A percentile compares a stretch with the other conserved stretches of the same genome.
Conservation (phyloP, 805 yeast species). For the Zygotorulaspora chibaensis region DNA sequence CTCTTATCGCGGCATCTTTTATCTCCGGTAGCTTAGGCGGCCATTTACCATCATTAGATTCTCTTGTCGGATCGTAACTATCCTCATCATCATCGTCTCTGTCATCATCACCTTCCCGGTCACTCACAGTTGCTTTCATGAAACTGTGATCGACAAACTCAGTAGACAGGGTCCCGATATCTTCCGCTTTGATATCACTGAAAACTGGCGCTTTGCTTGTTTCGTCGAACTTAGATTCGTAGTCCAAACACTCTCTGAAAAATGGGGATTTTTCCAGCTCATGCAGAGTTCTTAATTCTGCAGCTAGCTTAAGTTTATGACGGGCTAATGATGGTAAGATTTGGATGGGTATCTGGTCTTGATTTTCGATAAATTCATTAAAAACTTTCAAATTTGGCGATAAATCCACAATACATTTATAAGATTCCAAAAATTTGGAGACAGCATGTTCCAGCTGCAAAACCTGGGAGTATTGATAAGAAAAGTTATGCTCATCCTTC, state of each 20-base stretch:
- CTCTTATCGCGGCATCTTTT: conserved; percentile 50
- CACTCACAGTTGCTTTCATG: conserved; percentile 3
- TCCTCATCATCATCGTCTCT: conserved; percentile 28
- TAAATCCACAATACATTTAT: conserved; percentile 47
- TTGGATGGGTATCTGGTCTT: conserved; percentile 36
- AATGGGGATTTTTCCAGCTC: conserved; percentile 45
- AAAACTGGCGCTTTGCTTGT: conserved; percentile 18
- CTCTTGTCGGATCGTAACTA: conserved; percentile 15
- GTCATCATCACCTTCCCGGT: conserved; percentile 24
- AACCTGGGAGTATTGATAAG: conserved; percentile 26
- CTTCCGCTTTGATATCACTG: conserved; percentile 16
- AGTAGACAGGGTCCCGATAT: conserved; percentile 16
- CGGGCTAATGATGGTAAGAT: conserved; percentile 48
- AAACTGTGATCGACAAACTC: conserved; percentile 14
- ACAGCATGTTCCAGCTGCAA: conserved; percentile 51
- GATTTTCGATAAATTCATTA: conserved; percentile 34
- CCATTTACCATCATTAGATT: conserved; percentile 30
- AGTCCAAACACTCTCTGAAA: conserved; percentile 51
- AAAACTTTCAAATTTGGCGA: conserved; percentile 50
- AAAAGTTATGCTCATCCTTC: conserved; percentile 12
- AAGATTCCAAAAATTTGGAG: conserved; percentile 47
- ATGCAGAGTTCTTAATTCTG: conserved; percentile 53
- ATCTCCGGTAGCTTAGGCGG: conserved; percentile 74
- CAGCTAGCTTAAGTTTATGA: conserved; percentile 54
- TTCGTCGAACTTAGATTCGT: conserved; percentile 28